Percentiles rank a stretch among this genome's conserved stretches.
These are phyloP conservation scores for Pestalotiopsis sp. DNA, from an alignment of 2,329 filamentous ascomycete species.

Conservation along the genomic window DNA sequence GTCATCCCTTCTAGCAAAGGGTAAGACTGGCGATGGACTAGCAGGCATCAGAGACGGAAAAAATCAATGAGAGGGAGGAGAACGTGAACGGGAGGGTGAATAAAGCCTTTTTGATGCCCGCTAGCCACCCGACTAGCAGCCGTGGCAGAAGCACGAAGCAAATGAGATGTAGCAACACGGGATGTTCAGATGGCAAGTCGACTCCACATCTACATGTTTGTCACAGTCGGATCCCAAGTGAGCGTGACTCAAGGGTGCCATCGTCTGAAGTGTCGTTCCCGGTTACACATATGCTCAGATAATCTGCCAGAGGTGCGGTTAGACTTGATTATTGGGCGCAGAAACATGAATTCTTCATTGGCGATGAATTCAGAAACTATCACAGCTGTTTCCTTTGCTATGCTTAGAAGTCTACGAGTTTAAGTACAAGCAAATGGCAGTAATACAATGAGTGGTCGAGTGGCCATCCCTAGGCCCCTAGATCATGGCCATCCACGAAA, in stretches of 20 bases:
- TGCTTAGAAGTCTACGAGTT: background rate
- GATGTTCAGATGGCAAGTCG: background rate
- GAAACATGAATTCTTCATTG: no score
- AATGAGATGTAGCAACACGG: background rate
- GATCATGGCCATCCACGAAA: background rate
- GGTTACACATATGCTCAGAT: background rate
- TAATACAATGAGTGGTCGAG: background rate
- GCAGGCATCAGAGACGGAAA: conserved; percentile 8
- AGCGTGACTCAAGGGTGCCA: background rate
- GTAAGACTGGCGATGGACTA: conserved; percentile 14
- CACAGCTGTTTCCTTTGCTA: background rate
- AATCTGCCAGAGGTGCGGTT: background rate
- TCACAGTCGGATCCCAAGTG: background rate
- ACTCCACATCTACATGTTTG: background rate
- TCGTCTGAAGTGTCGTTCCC: background rate
- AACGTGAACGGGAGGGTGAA: conserved; percentile 22
- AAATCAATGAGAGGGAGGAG: conserved; percentile 25
- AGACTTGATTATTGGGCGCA: no score
- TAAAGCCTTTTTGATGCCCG: background rate
- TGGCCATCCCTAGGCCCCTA: background rate
- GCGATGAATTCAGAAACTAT: no score
- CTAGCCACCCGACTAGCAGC: background rate
- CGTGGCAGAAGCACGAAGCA: conserved; percentile 4
- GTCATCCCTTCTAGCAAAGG: conserved; percentile 23
- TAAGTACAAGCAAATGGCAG: background rate